Evolutionary conservation across 164 flowering plant genomes (phyloP), one percentile per base, ranked within the genome.

Genomic region (Hamamelis virginiana): DNA sequence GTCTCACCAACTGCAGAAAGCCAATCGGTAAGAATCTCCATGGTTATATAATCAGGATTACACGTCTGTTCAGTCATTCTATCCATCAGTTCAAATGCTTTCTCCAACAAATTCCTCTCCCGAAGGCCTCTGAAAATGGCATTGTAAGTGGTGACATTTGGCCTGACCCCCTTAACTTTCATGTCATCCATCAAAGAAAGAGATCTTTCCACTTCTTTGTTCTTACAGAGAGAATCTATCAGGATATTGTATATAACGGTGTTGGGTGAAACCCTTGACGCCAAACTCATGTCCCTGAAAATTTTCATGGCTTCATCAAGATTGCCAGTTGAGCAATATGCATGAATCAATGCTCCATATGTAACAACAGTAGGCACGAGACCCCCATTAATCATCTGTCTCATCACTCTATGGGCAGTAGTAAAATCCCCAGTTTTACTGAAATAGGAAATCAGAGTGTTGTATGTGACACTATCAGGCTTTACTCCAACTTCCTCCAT

Each of bases 11-110:
- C 86, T 5, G 79, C 80, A 73, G 91, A 75, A 68, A 95, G 87
- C 97, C 97, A 95, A 50, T 87, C 88, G 0, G 86, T 84, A 9
- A 92, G 90, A 64, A 88, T 78, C 74, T 86, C 92, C 87, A 91
- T 78, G 43, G 97, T 90, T 56, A 84, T 66, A 72, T 84, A 85
- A 75, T 95, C 89, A 50, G 98, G 97, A 50, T 76, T 69, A 72
- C 97, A 91, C 28, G 84, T 88, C 41, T 82, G 74, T 70, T 81
- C 76, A 9, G 60, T 77, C 98, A 95, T 95, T 69, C 72, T 72
- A 73, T 89, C 92, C 97, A 95, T 92, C 68, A 88, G 68, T 38
- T 79, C 69, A 53, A 78, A 80, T 57, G 92, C 97, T 67, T 81
- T 79, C 5, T 81, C 84, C 75, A 87, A 70, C 83, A 26, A 57